phyloP scores from a whole-genome alignment of 768 basidiomycete species.

The Rhodotorula babjevae region DNA sequence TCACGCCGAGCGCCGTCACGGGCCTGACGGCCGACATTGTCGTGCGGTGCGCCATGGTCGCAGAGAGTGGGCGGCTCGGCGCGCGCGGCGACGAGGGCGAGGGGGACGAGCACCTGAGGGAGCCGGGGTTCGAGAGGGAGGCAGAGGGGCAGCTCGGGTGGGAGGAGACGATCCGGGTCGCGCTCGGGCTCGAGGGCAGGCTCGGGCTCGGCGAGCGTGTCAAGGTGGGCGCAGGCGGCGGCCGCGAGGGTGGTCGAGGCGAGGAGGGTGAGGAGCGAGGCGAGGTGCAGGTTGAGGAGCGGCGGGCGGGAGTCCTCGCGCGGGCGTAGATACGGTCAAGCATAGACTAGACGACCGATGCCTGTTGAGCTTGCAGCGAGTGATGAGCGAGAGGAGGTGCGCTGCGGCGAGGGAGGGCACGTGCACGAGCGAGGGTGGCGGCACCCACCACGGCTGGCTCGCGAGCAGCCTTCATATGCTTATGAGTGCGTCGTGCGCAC shows the following conservation, averaged over 20 bases:
- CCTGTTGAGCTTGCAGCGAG: no score
- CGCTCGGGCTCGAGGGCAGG: slow-evolving; percentile 16
- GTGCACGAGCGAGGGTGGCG: no score
- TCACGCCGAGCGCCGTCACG: slow-evolving; percentile 26
- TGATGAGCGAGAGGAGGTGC: no score
- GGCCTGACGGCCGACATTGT: slow-evolving; percentile 42
- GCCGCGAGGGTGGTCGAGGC: background rate
- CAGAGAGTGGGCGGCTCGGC: background rate
- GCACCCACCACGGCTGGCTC: no score
- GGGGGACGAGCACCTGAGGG: background rate
- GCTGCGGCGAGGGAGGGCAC: no score
- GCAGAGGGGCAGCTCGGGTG: slow-evolving; percentile 31
- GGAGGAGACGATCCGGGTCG: slow-evolving; percentile 19
- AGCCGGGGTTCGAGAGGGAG: slow-evolving; percentile 23
- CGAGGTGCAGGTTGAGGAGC: no score
- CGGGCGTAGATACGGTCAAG: no score
- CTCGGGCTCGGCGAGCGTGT: background rate
- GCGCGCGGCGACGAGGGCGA: background rate
- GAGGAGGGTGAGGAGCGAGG: background rate
- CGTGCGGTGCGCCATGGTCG: slow-evolving; percentile 18
- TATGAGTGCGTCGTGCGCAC: no score
- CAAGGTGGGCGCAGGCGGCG: background rate
- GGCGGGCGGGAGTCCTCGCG: no score
- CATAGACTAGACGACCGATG: no score
- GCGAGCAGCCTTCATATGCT: no score